phyloP scores from a whole-genome alignment of 2,329 filamentous ascomycete genomes.

The Hypoxylon sp. region DNA sequence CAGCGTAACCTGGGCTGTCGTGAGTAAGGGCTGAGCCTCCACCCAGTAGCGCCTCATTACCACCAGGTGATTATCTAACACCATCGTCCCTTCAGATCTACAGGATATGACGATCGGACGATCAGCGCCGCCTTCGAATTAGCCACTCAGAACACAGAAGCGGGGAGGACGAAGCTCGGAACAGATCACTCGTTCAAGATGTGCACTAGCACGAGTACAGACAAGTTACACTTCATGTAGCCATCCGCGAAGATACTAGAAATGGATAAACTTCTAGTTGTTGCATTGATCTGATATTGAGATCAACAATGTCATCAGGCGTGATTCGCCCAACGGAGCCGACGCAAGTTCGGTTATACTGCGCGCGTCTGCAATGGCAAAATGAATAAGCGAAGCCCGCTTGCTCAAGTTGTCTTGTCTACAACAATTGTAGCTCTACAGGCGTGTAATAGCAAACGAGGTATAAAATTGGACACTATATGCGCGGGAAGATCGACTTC shows the following conservation, averaged over 20 bases:
- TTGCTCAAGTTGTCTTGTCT: background rate
- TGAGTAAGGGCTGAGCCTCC: conserved; percentile 4
- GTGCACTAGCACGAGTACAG: background rate
- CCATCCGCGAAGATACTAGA: background rate
- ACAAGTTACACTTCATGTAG: background rate
- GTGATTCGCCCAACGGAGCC: conserved; percentile 3
- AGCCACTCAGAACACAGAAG: too few relatives aligned
- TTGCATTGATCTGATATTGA: background rate
- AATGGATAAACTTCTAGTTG: background rate
- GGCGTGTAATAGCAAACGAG: background rate
- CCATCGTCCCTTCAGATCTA: too few relatives aligned
- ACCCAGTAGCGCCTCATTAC: background rate
- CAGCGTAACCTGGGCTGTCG: conserved; percentile 5
- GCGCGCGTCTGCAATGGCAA: background rate
- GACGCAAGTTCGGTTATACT: background rate
- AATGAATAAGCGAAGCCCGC: background rate
- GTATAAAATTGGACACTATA: background rate
- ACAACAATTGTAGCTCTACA: background rate
- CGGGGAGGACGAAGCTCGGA: background rate
- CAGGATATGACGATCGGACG: too few relatives aligned
- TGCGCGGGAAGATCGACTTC: background rate
- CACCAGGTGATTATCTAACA: too few relatives aligned
- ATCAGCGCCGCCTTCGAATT: too few relatives aligned
- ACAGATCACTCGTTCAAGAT: background rate
- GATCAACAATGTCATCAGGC: background rate